Evolutionary conservation across 768 basidiomycete genomes (phyloP).

Genomic region (Mycena amicta): DNA sequence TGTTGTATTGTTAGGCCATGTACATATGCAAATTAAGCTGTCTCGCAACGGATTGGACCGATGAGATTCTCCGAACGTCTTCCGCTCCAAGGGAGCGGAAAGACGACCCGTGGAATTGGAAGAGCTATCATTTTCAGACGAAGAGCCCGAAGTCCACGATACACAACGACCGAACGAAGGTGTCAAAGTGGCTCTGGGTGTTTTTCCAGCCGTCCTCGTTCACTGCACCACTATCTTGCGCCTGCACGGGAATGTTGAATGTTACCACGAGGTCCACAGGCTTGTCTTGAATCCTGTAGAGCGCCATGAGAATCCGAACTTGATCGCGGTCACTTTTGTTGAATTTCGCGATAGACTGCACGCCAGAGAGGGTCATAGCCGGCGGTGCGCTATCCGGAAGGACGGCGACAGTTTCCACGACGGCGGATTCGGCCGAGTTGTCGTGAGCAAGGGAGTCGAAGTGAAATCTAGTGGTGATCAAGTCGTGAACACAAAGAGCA

Average conservation of each 20-base stretch:
- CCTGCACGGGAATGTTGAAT: conserved; percentile 72
- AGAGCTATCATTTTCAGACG: conserved; percentile 40
- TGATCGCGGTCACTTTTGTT: conserved; percentile 49
- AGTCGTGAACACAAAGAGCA: no score
- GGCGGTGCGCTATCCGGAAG: conserved; percentile 54
- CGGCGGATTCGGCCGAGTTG: conserved; percentile 65
- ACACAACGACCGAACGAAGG: conserved; percentile 57
- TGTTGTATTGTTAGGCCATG: conserved; percentile 16
- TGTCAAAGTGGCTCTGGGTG: conserved; percentile 52
- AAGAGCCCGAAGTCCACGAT: conserved; percentile 77
- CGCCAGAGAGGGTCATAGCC: conserved; percentile 66
- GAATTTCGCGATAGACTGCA: conserved; percentile 78
- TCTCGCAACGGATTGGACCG: not conserved
- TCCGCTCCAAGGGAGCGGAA: not conserved
- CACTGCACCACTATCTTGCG: conserved; percentile 48
- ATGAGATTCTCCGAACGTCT: no score
- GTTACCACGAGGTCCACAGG: conserved; percentile 82
- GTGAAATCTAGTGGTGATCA: conserved; percentile 67
- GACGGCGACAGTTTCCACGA: conserved; percentile 45
- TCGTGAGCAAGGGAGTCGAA: conserved; percentile 91
- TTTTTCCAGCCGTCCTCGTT: conserved; percentile 37
- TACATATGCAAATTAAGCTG: not conserved
- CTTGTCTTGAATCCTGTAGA: conserved; percentile 76
- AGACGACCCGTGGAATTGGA: not conserved
- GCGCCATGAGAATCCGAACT: conserved; percentile 76